phyloP scores from a whole-genome alignment of 2,329 filamentous ascomycete species.

The Gremmenia infestans region DNA sequence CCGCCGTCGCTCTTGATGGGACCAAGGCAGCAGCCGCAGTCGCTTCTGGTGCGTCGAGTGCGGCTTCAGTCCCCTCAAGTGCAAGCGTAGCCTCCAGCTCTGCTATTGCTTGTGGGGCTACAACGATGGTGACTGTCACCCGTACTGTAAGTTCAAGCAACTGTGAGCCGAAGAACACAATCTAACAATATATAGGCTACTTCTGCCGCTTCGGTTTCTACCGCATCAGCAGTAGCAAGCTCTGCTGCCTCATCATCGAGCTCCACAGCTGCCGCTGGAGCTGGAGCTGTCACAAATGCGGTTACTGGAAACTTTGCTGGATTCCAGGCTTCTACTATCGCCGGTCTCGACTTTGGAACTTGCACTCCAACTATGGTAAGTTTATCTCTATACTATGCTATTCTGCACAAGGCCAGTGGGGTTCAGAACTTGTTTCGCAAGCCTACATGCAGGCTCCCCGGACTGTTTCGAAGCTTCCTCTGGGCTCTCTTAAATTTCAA shows the following conservation, averaged over 20 bases:
- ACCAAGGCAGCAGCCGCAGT: slow-evolving; percentile 33
- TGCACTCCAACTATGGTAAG: slow-evolving; percentile 43
- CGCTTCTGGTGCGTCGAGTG: slow-evolving; percentile 13
- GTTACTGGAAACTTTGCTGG: slow-evolving; percentile 18
- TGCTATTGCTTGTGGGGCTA: slow-evolving; percentile 14
- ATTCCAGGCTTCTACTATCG: slow-evolving; percentile 25
- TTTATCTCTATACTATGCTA: too few species aligned
- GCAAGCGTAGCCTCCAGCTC: slow-evolving; percentile 8
- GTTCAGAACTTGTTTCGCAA: too few species aligned
- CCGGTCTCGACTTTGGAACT: slow-evolving; percentile 43
- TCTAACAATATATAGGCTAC: slow-evolving; percentile 1
- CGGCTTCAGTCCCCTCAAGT: slow-evolving; percentile 8
- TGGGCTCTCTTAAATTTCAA: too few species aligned
- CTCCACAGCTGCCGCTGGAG: slow-evolving; percentile 16
- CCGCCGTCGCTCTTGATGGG: slow-evolving; percentile 34
- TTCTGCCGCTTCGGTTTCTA: slow-evolving; percentile 8
- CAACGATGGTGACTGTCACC: slow-evolving; percentile 21
- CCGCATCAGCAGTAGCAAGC: slow-evolving; percentile 2
- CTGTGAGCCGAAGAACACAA: background rate
- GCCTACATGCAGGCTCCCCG: too few species aligned
- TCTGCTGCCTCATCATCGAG: slow-evolving; percentile 23
- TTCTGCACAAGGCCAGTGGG: too few species aligned
- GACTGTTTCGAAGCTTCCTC: too few species aligned
- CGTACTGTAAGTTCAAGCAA: slow-evolving; percentile 3
- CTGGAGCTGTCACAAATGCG: slow-evolving; percentile 11